These are phyloP conservation scores for Phytophthora crassamura DNA, from an alignment of 352 stramenopile species.

Conservation along the genomic window DNA sequence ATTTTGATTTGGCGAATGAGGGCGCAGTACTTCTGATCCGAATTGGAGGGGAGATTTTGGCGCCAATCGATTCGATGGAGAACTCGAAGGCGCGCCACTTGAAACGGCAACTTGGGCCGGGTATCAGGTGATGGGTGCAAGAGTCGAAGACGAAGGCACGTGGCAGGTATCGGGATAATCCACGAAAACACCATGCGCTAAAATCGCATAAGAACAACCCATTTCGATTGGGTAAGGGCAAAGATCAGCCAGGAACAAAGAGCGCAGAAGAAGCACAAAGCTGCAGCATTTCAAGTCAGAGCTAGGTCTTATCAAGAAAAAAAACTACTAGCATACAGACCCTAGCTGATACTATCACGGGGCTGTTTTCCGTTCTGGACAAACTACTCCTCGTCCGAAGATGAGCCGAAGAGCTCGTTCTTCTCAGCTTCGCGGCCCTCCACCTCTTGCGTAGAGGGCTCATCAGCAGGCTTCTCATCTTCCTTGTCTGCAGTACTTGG, in stretches of 20 bases:
- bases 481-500: slow-evolving; percentile 24
- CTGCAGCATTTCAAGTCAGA: too few relatives aligned
- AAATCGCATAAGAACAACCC: background rate
- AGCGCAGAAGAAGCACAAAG: too few relatives aligned
- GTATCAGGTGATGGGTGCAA: too few relatives aligned
- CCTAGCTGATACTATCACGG: background rate
- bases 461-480: slow-evolving; percentile 15
- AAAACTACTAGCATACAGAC: slow-evolving; percentile 11
- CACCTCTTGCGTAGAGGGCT: slow-evolving; percentile 21
- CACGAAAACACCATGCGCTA: too few relatives aligned
- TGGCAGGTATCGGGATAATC: too few relatives aligned
- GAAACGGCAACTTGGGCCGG: background rate
- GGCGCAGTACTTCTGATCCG: background rate
- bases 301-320: slow-evolving; percentile 4
- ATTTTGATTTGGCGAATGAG: slow-evolving; percentile 5
- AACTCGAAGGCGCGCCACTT: slow-evolving; percentile 6
- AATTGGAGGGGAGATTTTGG: slow-evolving; percentile 26
- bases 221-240: background rate
- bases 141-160: too few relatives aligned
- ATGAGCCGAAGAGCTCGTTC: slow-evolving; percentile 87
- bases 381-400: slow-evolving; percentile 80
- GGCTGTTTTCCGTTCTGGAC: slow-evolving; percentile 7
- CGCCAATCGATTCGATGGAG: slow-evolving; percentile 4
- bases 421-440: slow-evolving; percentile 68
- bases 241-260: too few relatives aligned